These are phyloP conservation scores for Vitis hybrid DNA, from an alignment of 177 flowering plant species.

Conservation along the genomic window DNA sequence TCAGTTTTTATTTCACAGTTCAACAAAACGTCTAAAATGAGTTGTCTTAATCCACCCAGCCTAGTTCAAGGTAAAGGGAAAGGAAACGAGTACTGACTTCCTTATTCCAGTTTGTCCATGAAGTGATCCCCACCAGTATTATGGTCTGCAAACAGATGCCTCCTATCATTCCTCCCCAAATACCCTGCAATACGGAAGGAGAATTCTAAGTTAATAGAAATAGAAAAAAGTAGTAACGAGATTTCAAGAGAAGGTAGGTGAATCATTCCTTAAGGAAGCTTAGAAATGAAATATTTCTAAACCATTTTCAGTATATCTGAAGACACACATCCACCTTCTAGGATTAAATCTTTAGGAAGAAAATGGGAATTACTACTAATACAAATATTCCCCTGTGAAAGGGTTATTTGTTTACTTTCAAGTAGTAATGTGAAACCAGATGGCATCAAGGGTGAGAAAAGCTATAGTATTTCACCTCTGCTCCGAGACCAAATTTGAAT, in stretches of 20 bases:
- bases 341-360: too few species aligned
- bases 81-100: constrained; percentile 34
- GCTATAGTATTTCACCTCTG: constrained; percentile 28
- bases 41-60: neutral
- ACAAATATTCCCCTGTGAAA: neutral
- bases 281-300: neutral
- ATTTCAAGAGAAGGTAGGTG: too few species aligned
- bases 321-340: too few species aligned
- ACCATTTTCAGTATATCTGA: too few species aligned
- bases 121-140: constrained; percentile 45
- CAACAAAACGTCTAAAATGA: neutral
- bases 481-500: constrained; percentile 49
- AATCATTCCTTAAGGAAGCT: too few species aligned
- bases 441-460: neutral
- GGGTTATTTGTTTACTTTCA: neutral
- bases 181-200: constrained; percentile 42
- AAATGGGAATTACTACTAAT: too few species aligned
- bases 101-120: constrained; percentile 51
- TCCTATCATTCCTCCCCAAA: constrained; percentile 77
- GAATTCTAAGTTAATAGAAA: neutral
- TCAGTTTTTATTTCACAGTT: neutral
- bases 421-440: too few species aligned
- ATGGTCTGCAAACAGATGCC: constrained; percentile 63
- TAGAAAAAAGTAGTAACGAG: neutral
- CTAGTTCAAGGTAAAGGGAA: neutral